Evolutionary conservation across 75 land plant species (phyloP).

Genomic region (Sequoiadendron giganteum): DNA sequence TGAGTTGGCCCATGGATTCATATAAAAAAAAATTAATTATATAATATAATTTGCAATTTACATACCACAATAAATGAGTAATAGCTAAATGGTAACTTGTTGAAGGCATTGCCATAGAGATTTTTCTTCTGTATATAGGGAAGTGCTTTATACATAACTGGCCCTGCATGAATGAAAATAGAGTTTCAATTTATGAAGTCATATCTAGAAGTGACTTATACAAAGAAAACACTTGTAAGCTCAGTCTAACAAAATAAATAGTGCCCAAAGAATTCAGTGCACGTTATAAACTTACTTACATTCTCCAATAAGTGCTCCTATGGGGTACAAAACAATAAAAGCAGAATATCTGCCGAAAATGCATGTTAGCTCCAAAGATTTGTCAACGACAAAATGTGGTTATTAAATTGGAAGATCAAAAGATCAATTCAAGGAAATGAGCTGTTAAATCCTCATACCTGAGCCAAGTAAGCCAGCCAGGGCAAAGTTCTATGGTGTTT

Average conservation of each 20-base stretch:
- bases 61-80: constrained; percentile 69
- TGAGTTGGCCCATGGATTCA: background rate
- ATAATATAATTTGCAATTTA: background rate
- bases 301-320: constrained; percentile 78
- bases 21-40: background rate
- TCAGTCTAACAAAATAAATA: background rate
- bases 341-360: constrained; percentile 68
- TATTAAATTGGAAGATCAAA: background rate
- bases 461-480: constrained; percentile 72
- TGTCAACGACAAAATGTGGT: background rate
- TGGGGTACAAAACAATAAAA: constrained; percentile 76
- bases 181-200: background rate
- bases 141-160: constrained; percentile 77
- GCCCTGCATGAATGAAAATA: constrained; percentile 47
- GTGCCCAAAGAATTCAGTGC: background rate
- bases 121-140: constrained; percentile 59
- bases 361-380: background rate
- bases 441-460: constrained; percentile 39
- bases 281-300: constrained; percentile 41
- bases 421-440: background rate
- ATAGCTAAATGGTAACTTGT: constrained; percentile 62
- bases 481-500: constrained; percentile 46
- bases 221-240: background rate
- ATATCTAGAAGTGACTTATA: background rate
- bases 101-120: constrained; percentile 51